These are phyloP conservation scores for Amauroascus niger DNA, from an alignment of 2,329 filamentous ascomycete genomes.

Conservation along the genomic window DNA sequence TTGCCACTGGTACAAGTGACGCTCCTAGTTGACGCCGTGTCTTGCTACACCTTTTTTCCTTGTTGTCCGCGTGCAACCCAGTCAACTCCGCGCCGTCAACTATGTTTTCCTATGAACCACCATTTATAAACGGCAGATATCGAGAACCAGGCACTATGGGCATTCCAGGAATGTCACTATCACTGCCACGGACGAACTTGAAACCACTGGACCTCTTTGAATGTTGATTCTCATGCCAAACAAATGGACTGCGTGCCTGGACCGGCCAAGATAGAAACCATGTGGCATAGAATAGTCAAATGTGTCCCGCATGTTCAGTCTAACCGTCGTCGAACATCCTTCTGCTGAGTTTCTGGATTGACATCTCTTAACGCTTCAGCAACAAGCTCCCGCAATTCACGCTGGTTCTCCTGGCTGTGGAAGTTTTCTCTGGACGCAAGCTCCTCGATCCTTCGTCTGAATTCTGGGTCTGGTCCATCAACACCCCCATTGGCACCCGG, in stretches of 20 bases:
- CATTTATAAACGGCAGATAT: too few species aligned
- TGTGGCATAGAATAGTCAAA: background rate
- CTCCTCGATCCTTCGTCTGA: slow-evolving; percentile 78
- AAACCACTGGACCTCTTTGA: background rate
- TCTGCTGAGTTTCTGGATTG: slow-evolving; percentile 49
- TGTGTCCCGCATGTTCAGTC: slow-evolving; percentile 37
- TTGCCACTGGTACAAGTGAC: too few species aligned
- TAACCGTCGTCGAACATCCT: slow-evolving; percentile 55
- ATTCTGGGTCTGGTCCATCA: slow-evolving; percentile 65
- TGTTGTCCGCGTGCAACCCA: too few species aligned
- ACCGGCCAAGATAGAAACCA: background rate
- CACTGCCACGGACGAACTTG: too few species aligned
- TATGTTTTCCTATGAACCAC: too few species aligned
- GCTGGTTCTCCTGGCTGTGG: slow-evolving; percentile 67
- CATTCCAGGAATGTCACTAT: too few species aligned
- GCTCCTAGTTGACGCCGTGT: too few species aligned
- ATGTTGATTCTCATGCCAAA: background rate
- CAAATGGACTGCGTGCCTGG: background rate
- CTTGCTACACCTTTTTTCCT: too few species aligned
- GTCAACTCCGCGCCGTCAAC: too few species aligned
- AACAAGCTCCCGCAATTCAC: slow-evolving; percentile 65
- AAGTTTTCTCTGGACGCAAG: slow-evolving; percentile 77
- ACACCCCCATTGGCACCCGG: slow-evolving; percentile 45
- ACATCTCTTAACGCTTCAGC: slow-evolving; percentile 67
- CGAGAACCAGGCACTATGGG: too few species aligned